Evolutionary conservation across 441 rosid species (phyloP), one percentile per base, ranked within the genome.

Genomic region (Pelargonium fulgidum): DNA sequence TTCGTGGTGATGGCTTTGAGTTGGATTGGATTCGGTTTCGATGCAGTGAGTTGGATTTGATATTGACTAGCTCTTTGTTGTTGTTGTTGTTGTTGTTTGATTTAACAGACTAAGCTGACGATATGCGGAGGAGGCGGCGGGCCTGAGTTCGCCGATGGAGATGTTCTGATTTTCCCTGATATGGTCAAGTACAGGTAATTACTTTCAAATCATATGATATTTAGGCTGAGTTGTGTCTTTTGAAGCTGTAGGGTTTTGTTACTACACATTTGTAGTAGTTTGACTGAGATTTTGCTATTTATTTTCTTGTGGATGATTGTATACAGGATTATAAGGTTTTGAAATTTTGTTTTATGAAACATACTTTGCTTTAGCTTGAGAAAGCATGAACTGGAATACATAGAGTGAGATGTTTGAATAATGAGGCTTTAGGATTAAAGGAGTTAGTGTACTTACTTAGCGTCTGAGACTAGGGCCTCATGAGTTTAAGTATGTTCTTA

Each of bases 161-260:
- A 91, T 67, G 88, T 93, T 70, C 78, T 93, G 87, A 77, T 88
- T 72, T 93, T 93, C 78, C 99, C 96, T 24, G 97, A 91, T 11
- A 88, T 91, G 97, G 78, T 91, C 71, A 87, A 80, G 82, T 93
- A 88, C 89, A 87, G 85, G 99, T 93, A 50, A 83, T 13, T 13
- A 48, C n/a, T 14, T 22, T 22, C 24, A 22, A 22, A 22, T 22
- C 24, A 22, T 22, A 22, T 22, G 24, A 22, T 22, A 22, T 22
- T 22, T 22, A 22, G 24, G 24, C 24, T 22, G 24, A 22, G 24
- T 0, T 22, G 24, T 22, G 24, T 22, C 24, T 22, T 22, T 0
- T 22, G 24, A 22, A 22, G 54, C 0, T 48, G 3, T 48, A 9
- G 10, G 14, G 54, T 48, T 48, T 48, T 10, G 50, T 45, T 45